These are phyloP conservation scores for Salvia rosmarinus DNA, from an alignment of 257 asterid species.

Conservation along the genomic window DNA sequence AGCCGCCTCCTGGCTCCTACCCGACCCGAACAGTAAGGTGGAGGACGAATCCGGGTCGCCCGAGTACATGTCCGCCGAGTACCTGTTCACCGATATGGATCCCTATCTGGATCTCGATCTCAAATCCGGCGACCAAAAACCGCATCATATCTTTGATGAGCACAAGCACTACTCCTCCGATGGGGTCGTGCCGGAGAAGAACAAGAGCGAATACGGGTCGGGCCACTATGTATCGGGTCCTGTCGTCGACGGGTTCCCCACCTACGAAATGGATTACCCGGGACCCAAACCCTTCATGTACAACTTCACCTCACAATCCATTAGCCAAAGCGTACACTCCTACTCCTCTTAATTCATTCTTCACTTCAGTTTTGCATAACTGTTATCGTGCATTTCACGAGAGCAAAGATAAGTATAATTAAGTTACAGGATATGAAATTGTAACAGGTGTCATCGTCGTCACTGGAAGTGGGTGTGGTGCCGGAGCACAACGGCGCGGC, in stretches of 20 bases:
- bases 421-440: background rate
- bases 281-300: constrained; percentile 66
- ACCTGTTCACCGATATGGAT: constrained; percentile 59
- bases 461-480: constrained; percentile 72
- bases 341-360: background rate
- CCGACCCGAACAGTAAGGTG: constrained; percentile 37
- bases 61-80: constrained; percentile 59
- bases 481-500: constrained; percentile 59
- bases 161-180: constrained; percentile 53
- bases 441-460: constrained; percentile 67
- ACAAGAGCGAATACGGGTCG: constrained; percentile 43
- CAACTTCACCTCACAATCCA: constrained; percentile 74
- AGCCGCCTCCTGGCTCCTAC: constrained; percentile 55
- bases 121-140: constrained; percentile 50
- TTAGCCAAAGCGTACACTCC: constrained; percentile 73
- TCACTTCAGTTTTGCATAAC: background rate
- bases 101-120: constrained; percentile 63
- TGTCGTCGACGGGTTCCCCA: constrained; percentile 76
- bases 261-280: constrained; percentile 57
- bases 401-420: too few relatives aligned
- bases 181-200: constrained; percentile 77
- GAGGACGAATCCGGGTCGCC: constrained; percentile 46
- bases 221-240: constrained; percentile 53
- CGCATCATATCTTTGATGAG: constrained; percentile 27
- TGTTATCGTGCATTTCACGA: too few relatives aligned